Percentiles rank a stretch among this genome's conserved stretches.
phyloP scores from a whole-genome alignment of 345 rosid genomes.

The Brassica cretica region DNA sequence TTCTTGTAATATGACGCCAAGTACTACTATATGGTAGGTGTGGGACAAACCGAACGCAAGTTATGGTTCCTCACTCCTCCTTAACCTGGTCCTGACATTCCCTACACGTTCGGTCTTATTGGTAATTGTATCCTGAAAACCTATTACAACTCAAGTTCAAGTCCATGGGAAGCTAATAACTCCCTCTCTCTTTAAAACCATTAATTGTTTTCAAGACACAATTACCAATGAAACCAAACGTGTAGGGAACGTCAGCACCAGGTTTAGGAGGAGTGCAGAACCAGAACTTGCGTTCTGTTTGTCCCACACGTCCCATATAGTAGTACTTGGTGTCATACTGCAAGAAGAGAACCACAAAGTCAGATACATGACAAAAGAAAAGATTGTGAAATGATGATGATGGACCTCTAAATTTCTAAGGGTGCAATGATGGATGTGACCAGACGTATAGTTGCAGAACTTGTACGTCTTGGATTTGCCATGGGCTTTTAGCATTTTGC shows the following conservation, averaged over 20 bases:
- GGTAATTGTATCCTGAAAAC: background rate
- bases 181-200: background rate
- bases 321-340: conserved; percentile 66
- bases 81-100: background rate
- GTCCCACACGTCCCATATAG: conserved; percentile 55
- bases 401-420: conserved; percentile 65
- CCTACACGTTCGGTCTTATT: background rate
- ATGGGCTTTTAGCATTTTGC: conserved; percentile 43
- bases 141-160: background rate
- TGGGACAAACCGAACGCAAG: background rate
- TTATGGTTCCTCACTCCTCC: background rate
- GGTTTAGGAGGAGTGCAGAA: conserved; percentile 65
- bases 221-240: conserved; percentile 61
- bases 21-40: background rate
- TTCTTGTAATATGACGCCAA: background rate
- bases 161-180: background rate
- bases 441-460: conserved; percentile 69
- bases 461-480: conserved; percentile 58
- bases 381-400: background rate
- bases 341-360: conserved; percentile 3
- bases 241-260: conserved; percentile 70
- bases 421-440: conserved; percentile 80
- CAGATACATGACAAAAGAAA: conserved; percentile 3
- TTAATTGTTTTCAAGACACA: background rate
- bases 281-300: conserved; percentile 57